Evolutionary conservation across 768 basidiomycete species (phyloP).

Genomic region (Cubamyces lactineus): DNA sequence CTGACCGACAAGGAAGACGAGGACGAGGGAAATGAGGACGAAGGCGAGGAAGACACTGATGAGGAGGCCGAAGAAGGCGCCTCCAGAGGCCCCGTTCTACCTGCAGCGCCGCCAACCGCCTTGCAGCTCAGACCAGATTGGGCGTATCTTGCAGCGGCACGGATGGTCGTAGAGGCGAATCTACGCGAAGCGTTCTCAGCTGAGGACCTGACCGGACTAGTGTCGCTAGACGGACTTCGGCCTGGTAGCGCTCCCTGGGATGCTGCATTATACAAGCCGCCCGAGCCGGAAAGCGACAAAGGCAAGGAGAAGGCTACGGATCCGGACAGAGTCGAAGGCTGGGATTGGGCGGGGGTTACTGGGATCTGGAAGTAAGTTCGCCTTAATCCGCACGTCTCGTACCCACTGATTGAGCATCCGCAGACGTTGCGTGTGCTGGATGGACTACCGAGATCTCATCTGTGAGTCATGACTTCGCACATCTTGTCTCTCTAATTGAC

Average conservation of each 20-base stretch:
- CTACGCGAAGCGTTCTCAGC: constrained; percentile 43
- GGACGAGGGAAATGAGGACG: constrained; percentile 24
- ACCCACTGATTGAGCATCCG: background rate
- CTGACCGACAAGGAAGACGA: constrained; percentile 24
- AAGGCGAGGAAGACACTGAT: constrained; percentile 8
- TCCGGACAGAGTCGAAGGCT: constrained; percentile 41
- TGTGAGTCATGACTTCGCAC: constrained; percentile 39
- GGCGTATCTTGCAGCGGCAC: constrained; percentile 52
- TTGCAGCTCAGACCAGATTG: constrained; percentile 48
- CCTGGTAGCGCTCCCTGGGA: constrained; percentile 33
- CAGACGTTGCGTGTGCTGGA: constrained; percentile 61
- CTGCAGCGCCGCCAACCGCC: constrained; percentile 3
- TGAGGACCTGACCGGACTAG: constrained; percentile 32
- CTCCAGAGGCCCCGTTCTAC: background rate
- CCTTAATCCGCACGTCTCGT: background rate
- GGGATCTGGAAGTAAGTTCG: constrained; percentile 55
- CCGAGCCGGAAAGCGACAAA: constrained; percentile 7
- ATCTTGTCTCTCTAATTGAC: background rate
- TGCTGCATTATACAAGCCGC: constrained; percentile 6
- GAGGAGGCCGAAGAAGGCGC: constrained; percentile 15
- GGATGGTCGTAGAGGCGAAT: constrained; percentile 56
- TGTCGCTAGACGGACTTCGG: constrained; percentile 34
- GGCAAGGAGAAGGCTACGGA: constrained; percentile 13
- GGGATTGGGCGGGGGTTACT: constrained; percentile 63
- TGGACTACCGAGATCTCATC: constrained; percentile 58